phyloP scores from a whole-genome alignment of 805 yeast species.

The Nematodospora valgi region DNA sequence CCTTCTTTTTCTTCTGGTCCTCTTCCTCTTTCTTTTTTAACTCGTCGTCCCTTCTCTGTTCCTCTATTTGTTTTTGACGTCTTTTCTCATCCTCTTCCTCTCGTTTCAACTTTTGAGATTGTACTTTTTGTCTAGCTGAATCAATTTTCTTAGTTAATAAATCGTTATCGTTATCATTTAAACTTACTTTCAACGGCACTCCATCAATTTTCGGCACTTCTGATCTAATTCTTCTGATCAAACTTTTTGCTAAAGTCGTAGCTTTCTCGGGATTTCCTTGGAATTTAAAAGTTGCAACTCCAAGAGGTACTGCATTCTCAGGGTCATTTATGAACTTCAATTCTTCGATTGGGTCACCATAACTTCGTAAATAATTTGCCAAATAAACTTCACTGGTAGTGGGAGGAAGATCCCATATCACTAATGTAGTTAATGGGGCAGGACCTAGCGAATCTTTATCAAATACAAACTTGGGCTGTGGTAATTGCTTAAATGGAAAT shows the following conservation, averaged over 20 bases:
- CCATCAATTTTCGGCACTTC: conserved; percentile 49
- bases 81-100: conserved; percentile 34
- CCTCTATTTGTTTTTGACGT: conserved; percentile 14
- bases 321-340: conserved; percentile 66
- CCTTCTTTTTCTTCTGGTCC: conserved; percentile 10
- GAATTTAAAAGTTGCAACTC: conserved; percentile 62
- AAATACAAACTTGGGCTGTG: conserved; percentile 43
- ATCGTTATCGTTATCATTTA: conserved; percentile 45
- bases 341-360: conserved; percentile 58
- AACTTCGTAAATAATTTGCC: conserved; percentile 52
- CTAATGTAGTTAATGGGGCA: conserved; percentile 65
- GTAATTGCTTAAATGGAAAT: conserved; percentile 41
- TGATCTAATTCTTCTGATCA: conserved; percentile 23
- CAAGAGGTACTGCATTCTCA: conserved; percentile 72
- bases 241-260: conserved; percentile 30
- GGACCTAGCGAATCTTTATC: conserved; percentile 76
- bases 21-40: conserved; percentile 16
- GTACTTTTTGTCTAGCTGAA: conserved; percentile 27
- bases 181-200: conserved; percentile 46
- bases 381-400: conserved; percentile 46
- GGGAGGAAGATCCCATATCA: conserved; percentile 64
- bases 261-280: conserved; percentile 52
- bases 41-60: conserved; percentile 12
- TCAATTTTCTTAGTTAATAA: conserved; percentile 36
- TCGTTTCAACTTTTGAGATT: conserved; percentile 20